Evolutionary conservation across 306 rosid species (phyloP), one percentile per base, ranked within the genome.

Genomic region (Castanospermum australe): DNA sequence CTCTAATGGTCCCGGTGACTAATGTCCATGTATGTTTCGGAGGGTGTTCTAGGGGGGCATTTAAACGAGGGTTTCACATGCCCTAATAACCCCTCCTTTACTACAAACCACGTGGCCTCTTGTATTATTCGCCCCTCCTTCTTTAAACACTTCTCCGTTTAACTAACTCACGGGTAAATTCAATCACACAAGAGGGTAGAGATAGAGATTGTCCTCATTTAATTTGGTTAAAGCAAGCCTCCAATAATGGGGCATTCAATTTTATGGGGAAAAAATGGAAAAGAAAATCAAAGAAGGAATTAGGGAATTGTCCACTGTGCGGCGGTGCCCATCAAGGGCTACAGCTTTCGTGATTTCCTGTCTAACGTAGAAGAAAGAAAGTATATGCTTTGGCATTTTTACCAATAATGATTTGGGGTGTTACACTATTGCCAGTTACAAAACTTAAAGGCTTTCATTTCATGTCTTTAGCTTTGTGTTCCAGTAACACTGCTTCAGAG

Each of bases 51-150:
- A 57, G 56, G 96, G 89, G 85, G 80, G 88, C 90, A 85, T 47
- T 82, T 89, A 83, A 83, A 83, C 76, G 75, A 86, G 89, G 82
- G 50, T 86, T 89, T 90, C 97, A 90, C 97, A 84, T 94, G 97
- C 82, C 90, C 85, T 86, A 83, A 83, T 86, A 83, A 71, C 86
- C 89, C 89, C 54, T 66, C 67, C 82, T 69, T 80, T 73, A 70
- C 94, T 87, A 92, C 97, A 92, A 84, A 83, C 86, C 96, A 94
- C 92, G 90, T 90, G 97, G 71, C 74, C 65, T 81, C 76, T 75
- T 63, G 20, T 64, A 79, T 80, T 63, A 57, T 69, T 89, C 47
- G 21, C 77, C 36, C 61, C 71, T 57, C 76, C 73, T 50, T 75
- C 64, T 17, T 67, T 67, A 28, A 24, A 17, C 30, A 56, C 51